Evolutionary conservation across 768 basidiomycete species (phyloP).

Genomic region (Astraeus odoratus): DNA sequence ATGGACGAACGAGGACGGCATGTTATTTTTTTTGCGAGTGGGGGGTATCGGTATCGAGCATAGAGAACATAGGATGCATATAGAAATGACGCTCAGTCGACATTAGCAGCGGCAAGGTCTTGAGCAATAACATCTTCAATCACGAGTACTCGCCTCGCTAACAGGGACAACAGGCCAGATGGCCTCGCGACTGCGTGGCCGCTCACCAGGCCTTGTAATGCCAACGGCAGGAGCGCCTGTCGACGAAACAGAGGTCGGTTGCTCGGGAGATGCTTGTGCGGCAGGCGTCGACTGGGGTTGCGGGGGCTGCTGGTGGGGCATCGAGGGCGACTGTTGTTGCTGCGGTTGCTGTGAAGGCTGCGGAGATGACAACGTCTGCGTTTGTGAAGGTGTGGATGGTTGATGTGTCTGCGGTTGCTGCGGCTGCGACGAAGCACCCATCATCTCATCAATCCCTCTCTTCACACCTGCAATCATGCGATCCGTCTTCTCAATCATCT

Average conservation of each 20-base stretch:
- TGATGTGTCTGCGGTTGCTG: constrained; percentile 16
- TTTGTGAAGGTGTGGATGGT: constrained; percentile 19
- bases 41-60: not conserved
- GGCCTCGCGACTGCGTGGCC: constrained; percentile 4
- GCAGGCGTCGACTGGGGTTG: not conserved
- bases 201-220: constrained; percentile 6
- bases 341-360: constrained; percentile 11
- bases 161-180: constrained; percentile 4
- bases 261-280: not conserved
- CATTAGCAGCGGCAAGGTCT: too few relatives aligned
- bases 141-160: not conserved
- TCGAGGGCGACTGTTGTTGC: not conserved
- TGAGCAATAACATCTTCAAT: too few relatives aligned
- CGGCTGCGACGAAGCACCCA: constrained; percentile 27
- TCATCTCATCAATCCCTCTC: constrained; percentile 73
- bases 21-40: not conserved
- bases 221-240: constrained; percentile 1
- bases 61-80: not conserved
- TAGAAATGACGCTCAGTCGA: not conserved
- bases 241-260: not conserved
- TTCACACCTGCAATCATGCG: constrained; percentile 64
- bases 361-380: constrained; percentile 17
- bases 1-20: not conserved
- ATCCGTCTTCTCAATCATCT: constrained; percentile 72
- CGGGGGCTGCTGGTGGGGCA: too few relatives aligned